Evolutionary conservation across 1,284 basidiomycete genomes (phyloP), one percentile per base, ranked within the genome.

Genomic region (Hymenochaete sp.): DNA sequence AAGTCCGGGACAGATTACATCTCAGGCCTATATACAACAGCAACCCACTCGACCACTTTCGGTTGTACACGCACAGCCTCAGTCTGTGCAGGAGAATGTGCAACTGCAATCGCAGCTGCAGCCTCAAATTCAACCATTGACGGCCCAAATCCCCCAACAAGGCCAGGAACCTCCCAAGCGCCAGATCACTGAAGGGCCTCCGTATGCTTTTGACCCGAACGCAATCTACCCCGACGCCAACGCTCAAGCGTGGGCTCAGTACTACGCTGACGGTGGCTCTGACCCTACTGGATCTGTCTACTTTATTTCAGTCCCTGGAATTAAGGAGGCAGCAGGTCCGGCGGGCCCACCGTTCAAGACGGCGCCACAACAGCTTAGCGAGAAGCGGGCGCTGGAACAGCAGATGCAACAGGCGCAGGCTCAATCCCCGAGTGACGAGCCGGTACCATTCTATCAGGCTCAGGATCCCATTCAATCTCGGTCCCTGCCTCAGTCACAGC

Each of bases 211-310:
- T 59, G 75, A 86, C 53, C 81, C 83, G 2, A 71, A 68, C 31
- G 64, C 65, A 24, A 74, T 72, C 13, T 87, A 87, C 54, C 59
- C 73, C 3, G 83, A 87, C 56, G 71, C 76, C 28, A 84, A 84
- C 52, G 82, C 78, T 6, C 82, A 86, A 55, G 81, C 81, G 0
- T 88, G 84, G 85, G 85, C 83, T 3, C 72, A 77, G 52, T 89
- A 87, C 59, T 87, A 87, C 56, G 76, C 77, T 0, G 74, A 80
- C 47, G 84, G 84, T 21, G 83, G 84, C 2, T 74, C 62, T 29
- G 84, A 86, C 52, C 61, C 68, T 0, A 74, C 79, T 2, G 84
- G 84, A 5, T 66, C 77, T 8, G 79, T 87, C 27, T 87, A 87
- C 62, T 87, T 87, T 56, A 60, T 81, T 44, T 77, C 74, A 3